Evolutionary conservation across 2,329 filamentous ascomycete genomes (phyloP), one percentile per base, ranked within the genome.

Genomic region (Pseudopyricularia javanii): DNA sequence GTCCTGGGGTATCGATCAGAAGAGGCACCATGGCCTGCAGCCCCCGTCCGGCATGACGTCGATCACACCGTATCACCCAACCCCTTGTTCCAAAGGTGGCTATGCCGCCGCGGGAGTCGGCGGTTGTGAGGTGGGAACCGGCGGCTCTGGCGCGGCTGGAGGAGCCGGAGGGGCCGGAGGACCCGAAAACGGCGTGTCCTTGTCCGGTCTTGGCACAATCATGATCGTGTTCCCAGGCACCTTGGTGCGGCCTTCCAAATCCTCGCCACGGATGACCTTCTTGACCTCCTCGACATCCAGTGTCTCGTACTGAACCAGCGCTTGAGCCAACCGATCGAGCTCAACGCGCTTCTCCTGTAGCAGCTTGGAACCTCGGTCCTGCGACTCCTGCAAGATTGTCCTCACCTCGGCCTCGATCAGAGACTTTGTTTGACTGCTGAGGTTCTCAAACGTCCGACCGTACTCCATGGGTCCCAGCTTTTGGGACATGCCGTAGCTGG

Each of bases 291-390:
- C 83, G 67, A 85, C 87, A 66, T 86, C 86, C 51, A 98, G 72
- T 0, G 90, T 96, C 74, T 98, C 93, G 67, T 96, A 97, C 68
- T 96, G 85, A 33, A 98, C 82, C 9, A 98, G 76, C 6, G 91
- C 93, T 63, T 91, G 83, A 28, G 93, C 91, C 9, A 98, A 74
- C 11, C 88, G 74, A 61, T 98, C 91, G 7, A 98, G 78, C 67
- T 95, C 91, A 55, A 86, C 84, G 53, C 90, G 82, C 66, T 86
- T 88, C 34, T 81, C 78, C 1, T 77, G 80, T 48, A 98, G 70
- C 4, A 97, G 75, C 48, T 79, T 78, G 47, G 74, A 70, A 43
- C 91, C 89, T 34, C 90, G 85, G 53, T 80, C 74, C 56, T 89
- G 85, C 15, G 86, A 87, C 63, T 93, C 91, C 61, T 90, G 86